Evolutionary conservation across 2,329 filamentous ascomycete genomes (phyloP).

Genomic region (Fusarium cyanostomum): DNA sequence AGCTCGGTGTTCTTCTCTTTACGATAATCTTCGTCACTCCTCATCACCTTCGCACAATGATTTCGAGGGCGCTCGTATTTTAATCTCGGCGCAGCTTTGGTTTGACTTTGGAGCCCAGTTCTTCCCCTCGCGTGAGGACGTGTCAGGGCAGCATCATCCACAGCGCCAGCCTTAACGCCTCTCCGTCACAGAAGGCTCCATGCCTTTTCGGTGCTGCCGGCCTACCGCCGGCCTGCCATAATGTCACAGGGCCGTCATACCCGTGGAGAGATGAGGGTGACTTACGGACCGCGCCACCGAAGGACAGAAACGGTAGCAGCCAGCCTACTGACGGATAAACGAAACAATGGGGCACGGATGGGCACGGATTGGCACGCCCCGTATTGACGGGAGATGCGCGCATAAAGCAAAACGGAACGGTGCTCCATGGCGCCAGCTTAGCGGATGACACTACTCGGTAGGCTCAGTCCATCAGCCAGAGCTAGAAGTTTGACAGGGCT

Average conservation of each 20-base stretch:
- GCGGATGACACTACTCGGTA: neutral
- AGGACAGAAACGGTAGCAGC: conserved; percentile 14
- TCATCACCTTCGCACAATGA: conserved; percentile 7
- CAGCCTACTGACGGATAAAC: conserved; percentile 4
- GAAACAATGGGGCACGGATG: conserved; percentile 1
- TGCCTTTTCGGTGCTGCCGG: conserved; percentile 33
- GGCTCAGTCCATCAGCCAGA: conserved; percentile 22
- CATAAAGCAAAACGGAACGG: conserved; percentile 8
- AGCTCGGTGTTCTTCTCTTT: conserved; percentile 3
- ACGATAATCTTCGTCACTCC: conserved; percentile 13
- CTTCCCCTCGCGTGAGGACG: conserved; percentile 11
- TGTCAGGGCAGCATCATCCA: conserved; percentile 41
- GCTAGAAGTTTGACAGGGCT: conserved; percentile 43
- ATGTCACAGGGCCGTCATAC: conserved; percentile 24
- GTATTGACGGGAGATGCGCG: neutral
- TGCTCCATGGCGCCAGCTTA: conserved; percentile 1
- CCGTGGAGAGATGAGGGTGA: conserved; percentile 18
- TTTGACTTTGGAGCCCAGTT: conserved; percentile 14
- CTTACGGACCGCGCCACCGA: conserved; percentile 24
- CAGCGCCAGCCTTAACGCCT: conserved; percentile 10
- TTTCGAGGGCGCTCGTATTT: neutral
- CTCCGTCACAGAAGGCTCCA: conserved; percentile 11
- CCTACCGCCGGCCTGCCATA: conserved; percentile 24
- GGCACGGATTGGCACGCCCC: conserved; percentile 11
- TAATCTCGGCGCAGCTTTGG: neutral